phyloP scores from a whole-genome alignment of 768 basidiomycete genomes.

The Boletus tomentosulus region DNA sequence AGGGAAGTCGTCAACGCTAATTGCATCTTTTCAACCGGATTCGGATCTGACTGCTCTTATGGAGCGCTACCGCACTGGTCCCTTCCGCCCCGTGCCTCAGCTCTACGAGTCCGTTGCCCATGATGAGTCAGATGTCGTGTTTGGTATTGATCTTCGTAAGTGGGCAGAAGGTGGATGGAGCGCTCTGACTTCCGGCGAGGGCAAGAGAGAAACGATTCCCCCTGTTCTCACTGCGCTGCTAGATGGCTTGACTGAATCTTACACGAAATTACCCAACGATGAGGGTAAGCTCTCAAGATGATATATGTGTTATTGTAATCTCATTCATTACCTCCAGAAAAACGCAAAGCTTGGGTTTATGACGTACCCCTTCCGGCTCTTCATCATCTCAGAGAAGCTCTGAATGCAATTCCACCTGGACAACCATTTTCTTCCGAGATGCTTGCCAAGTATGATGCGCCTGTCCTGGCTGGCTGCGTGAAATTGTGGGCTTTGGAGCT shows the following conservation, averaged over 20 bases:
- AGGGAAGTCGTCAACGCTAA: constrained; percentile 68
- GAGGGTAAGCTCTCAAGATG: constrained; percentile 42
- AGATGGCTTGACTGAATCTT: constrained; percentile 57
- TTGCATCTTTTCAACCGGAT: constrained; percentile 85
- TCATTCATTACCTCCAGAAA: constrained; percentile 46
- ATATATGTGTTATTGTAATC: not conserved
- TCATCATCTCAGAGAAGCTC: constrained; percentile 79
- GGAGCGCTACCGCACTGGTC: constrained; percentile 89
- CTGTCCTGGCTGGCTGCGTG: constrained; percentile 78
- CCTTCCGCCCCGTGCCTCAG: constrained; percentile 83
- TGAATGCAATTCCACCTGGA: constrained; percentile 65
- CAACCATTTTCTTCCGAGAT: constrained; percentile 49
- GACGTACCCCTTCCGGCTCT: constrained; percentile 81
- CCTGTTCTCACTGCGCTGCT: constrained; percentile 70
- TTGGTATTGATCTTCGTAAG: constrained; percentile 86
- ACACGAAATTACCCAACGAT: constrained; percentile 57
- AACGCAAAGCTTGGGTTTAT: constrained; percentile 91
- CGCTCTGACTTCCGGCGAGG: constrained; percentile 48
- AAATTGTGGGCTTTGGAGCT: constrained; percentile 94
- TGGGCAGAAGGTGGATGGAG: constrained; percentile 87
- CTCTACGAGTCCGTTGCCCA: constrained; percentile 84
- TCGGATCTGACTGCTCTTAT: constrained; percentile 82
- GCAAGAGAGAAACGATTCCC: constrained; percentile 63
- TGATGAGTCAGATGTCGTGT: constrained; percentile 80
- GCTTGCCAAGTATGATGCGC: constrained; percentile 73